Conservation (phyloP, 805 yeast species). For the Metschnikowia aberdeeniae region DNA sequence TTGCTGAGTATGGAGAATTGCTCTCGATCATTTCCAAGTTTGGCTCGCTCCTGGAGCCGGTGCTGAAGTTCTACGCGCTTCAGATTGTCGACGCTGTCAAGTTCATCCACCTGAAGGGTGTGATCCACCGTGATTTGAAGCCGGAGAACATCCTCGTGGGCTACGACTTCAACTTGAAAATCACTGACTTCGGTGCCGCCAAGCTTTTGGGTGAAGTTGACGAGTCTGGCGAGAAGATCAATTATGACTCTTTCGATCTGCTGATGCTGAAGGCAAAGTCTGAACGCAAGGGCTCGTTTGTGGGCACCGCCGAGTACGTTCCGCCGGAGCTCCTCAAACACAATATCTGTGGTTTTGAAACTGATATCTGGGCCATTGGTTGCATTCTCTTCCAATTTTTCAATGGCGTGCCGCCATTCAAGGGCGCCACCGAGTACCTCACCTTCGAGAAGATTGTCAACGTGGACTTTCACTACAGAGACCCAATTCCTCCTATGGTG, state of each 20-base stretch:
- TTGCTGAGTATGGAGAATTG: constrained; percentile 93
- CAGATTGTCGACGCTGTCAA: constrained; percentile 89
- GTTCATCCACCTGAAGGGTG: constrained; percentile 85
- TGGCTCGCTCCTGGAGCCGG: constrained; percentile 72
- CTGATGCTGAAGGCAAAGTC: constrained; percentile 24
- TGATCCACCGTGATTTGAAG: constrained; percentile 89
- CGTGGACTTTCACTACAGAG: constrained; percentile 55
- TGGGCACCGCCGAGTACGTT: constrained; percentile 96
- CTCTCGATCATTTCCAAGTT: constrained; percentile 69
- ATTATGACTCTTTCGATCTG: constrained; percentile 23
- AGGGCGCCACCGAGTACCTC: constrained; percentile 77
- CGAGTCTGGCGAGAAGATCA: constrained; percentile 34
- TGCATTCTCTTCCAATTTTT: constrained; percentile 82
- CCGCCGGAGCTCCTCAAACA: constrained; percentile 82
- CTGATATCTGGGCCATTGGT: constrained; percentile 94
- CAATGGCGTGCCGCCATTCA: constrained; percentile 84
- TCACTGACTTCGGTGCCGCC: constrained; percentile 99
- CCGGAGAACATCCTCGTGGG: constrained; percentile 90
- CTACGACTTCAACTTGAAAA: constrained; percentile 80
- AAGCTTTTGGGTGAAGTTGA: constrained; percentile 48
- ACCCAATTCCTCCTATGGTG: constrained; percentile 30
- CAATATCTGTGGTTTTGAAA: constrained; percentile 76
- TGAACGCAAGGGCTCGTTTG: constrained; percentile 63
- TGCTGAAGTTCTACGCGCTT: constrained; percentile 74
- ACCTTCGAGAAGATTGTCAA: constrained; percentile 86